These are phyloP conservation scores for Trametes punicea DNA, from an alignment of 768 basidiomycete species.

Conservation along the genomic window DNA sequence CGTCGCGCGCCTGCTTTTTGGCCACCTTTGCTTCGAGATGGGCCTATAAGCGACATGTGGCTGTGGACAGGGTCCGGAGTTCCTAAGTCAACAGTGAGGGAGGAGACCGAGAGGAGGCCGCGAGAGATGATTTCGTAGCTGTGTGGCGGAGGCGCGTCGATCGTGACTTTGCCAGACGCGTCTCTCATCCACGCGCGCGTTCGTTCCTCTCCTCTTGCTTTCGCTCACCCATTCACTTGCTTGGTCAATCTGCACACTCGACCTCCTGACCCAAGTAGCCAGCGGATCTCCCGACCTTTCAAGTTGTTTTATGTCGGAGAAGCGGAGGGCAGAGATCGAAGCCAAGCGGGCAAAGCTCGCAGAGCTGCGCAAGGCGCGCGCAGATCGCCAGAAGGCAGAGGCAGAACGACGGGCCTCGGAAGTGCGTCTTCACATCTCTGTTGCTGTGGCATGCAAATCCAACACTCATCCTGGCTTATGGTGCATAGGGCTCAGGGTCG, in stretches of 20 bases:
- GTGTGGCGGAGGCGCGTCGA: constrained; percentile 1
- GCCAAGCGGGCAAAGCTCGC: constrained; percentile 86
- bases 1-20: constrained; percentile 53
- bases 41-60: constrained; percentile 48
- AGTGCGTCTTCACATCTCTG: not conserved
- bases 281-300: not conserved
- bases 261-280: no score
- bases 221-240: not conserved
- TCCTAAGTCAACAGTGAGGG: not conserved
- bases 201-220: not conserved
- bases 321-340: constrained; percentile 83
- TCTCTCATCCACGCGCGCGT: constrained; percentile 6
- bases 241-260: not conserved
- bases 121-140: no score
- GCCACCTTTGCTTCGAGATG: constrained; percentile 22
- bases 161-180: constrained; percentile 9
- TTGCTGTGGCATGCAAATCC: not conserved
- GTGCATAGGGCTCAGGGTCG: constrained; percentile 35
- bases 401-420: constrained; percentile 33
- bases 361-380: constrained; percentile 75
- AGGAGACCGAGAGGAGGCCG: not conserved
- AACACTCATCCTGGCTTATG: not conserved
- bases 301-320: constrained; percentile 48
- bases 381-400: constrained; percentile 60
- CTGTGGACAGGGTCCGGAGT: not conserved